Conservation (phyloP, 2,329 filamentous ascomycete species). For the Beauveria pseudobassiana region DNA sequence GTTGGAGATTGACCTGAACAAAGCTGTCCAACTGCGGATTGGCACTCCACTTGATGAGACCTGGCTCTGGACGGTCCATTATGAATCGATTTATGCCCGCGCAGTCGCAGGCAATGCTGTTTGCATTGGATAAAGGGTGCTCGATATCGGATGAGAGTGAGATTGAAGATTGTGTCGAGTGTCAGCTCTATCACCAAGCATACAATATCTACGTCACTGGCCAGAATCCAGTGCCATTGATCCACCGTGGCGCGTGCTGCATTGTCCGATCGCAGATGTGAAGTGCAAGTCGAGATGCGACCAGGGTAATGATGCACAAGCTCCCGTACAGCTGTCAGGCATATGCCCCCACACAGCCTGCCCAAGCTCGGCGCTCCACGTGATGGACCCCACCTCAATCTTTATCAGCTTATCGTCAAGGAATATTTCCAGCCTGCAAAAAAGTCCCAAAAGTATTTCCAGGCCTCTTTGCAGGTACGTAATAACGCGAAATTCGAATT, state of each 20-base stretch:
- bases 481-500: neutral
- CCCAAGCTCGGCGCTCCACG: slow-evolving; percentile 1
- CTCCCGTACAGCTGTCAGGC: neutral
- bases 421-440: slow-evolving; percentile 1
- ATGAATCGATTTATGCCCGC: neutral
- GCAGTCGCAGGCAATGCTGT: neutral
- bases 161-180: neutral
- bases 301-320: slow-evolving; percentile 5
- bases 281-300: slow-evolving; percentile 1
- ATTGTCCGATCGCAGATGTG: neutral
- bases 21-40: slow-evolving; percentile 52
- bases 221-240: slow-evolving; percentile 10
- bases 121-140: neutral
- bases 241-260: neutral
- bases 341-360: neutral
- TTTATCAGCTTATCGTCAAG: slow-evolving; percentile 12
- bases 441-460: neutral
- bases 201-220: neutral
- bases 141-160: neutral
- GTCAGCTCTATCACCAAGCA: neutral
- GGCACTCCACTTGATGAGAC: slow-evolving; percentile 60
- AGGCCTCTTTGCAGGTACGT: neutral
- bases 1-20: slow-evolving; percentile 57
- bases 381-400: slow-evolving; percentile 8
- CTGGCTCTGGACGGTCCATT: slow-evolving; percentile 54